A percentile compares a stretch with the other conserved stretches of the same genome.
Evolutionary conservation across 139 green algal species (phyloP).

Genomic region (Asterochloris erici): DNA sequence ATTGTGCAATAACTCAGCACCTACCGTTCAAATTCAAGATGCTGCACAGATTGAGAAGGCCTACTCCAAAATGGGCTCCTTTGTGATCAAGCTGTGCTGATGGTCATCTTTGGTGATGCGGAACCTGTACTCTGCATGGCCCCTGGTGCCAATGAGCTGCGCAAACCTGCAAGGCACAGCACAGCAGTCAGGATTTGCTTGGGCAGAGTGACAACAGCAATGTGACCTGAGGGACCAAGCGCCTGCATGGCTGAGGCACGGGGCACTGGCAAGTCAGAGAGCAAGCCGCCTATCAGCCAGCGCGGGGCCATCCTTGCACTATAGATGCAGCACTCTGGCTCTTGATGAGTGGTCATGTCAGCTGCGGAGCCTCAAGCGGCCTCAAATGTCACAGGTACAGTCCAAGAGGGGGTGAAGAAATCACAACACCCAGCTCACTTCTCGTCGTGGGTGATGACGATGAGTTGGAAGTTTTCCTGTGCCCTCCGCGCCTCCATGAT

Average conservation of each 20-base stretch:
- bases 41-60: too few relatives aligned
- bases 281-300: too few relatives aligned
- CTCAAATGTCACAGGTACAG: too few relatives aligned
- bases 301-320: too few relatives aligned
- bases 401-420: too few relatives aligned
- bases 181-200: background rate
- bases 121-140: constrained; percentile 77
- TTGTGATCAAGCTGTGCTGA: constrained; percentile 62
- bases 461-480: constrained; percentile 97
- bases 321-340: too few relatives aligned
- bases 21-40: too few relatives aligned
- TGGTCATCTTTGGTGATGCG: constrained; percentile 85
- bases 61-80: constrained; percentile 48
- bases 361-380: too few relatives aligned
- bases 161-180: constrained; percentile 31
- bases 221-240: background rate
- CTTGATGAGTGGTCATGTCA: too few relatives aligned
- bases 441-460: constrained; percentile 99
- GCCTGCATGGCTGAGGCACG: too few relatives aligned
- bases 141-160: constrained; percentile 61
- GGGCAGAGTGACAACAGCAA: background rate
- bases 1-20: too few relatives aligned
- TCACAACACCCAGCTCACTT: background rate
- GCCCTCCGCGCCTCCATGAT: constrained; percentile 73
- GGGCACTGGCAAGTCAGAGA: too few relatives aligned